Base-by-base conservation (phyloP, 768 basidiomycete species). In the Trametes cubensis region DNA sequence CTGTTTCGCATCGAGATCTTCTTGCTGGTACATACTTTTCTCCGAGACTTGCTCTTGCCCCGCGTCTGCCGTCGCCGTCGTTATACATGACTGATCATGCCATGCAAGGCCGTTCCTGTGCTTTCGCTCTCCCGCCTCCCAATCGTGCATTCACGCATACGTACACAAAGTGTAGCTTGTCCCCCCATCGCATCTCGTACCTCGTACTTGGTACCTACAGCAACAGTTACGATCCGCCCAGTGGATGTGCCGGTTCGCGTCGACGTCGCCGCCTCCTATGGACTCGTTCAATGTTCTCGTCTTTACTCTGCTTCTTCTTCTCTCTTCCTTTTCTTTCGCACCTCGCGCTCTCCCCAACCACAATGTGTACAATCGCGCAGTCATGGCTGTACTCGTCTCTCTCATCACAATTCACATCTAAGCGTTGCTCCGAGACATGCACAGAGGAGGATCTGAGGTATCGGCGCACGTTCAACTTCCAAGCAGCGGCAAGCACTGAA, bases 291-390 rank as follows among this genome's bases (percentile, higher is more conserved):
- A 23, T 15, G 13, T 28, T 34, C 34, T 34, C 34, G 28, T 30
- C 10, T 28, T 11, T 14, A 21, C 40, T 41, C 21, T 34, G 20
- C 50, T n/a, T 18, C 11, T 58, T 20, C 48, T 14, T 34, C 13
- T 25, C 28, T 46, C 45, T 46, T 17, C 17, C 49, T 49, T 8
- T 48, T 58, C 45, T 18, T 26, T 49, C 26, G 25, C 48, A 49
- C 48, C 42, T 28, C 28, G 34, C 34, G 34, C 34, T 34, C 34
- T 34, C 34, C 34, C 34, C 34, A 34, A 34, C 49, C 55, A 61
- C 49, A 52, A 39, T 57, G 49, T 62, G 61, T 62, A 62, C 55
- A 62, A 46, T 62, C 34, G 61, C 58, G 49, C 61, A 62, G 61
- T 56, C 55, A 57, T 46, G 44, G 49, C 61, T 62, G 61, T 62